These are phyloP conservation scores for Exutisphaerella laricina DNA, from an alignment of 2,329 filamentous ascomycete genomes.

Conservation along the genomic window DNA sequence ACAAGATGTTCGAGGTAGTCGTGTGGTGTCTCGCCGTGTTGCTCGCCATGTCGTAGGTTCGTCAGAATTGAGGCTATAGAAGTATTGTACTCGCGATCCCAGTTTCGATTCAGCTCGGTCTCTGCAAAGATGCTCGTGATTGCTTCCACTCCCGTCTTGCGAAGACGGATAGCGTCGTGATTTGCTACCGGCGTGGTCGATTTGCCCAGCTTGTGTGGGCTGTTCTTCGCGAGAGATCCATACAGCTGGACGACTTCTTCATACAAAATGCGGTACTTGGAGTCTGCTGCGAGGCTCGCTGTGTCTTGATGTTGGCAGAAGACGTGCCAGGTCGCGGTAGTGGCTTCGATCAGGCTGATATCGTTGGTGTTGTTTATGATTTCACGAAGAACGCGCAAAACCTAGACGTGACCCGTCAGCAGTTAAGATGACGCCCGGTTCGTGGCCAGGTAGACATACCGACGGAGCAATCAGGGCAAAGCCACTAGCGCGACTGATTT, in stretches of 20 bases:
- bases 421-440: constrained; percentile 1
- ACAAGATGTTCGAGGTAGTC: constrained; percentile 64
- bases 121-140: constrained; percentile 71
- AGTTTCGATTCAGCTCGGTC: constrained; percentile 46
- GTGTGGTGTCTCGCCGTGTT: constrained; percentile 53
- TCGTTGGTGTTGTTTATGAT: constrained; percentile 74
- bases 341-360: constrained; percentile 88
- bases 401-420: constrained; percentile 46
- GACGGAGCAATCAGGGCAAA: constrained; percentile 74
- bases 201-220: constrained; percentile 31
- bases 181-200: constrained; percentile 42
- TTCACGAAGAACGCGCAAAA: constrained; percentile 76
- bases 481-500: constrained; percentile 64
- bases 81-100: constrained; percentile 58
- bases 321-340: constrained; percentile 75
- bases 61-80: constrained; percentile 81
- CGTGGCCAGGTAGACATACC: constrained; percentile 4
- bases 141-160: constrained; percentile 57
- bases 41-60: constrained; percentile 59
- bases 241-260: constrained; percentile 76
- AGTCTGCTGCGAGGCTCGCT: constrained; percentile 77
- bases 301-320: constrained; percentile 88
- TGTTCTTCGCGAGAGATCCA: constrained; percentile 65
- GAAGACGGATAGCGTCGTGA: constrained; percentile 64
- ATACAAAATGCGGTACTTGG: constrained; percentile 75